phyloP scores from a whole-genome alignment of 495 filamentous ascomycete species.

The Aspergillus sclerotioniger region DNA sequence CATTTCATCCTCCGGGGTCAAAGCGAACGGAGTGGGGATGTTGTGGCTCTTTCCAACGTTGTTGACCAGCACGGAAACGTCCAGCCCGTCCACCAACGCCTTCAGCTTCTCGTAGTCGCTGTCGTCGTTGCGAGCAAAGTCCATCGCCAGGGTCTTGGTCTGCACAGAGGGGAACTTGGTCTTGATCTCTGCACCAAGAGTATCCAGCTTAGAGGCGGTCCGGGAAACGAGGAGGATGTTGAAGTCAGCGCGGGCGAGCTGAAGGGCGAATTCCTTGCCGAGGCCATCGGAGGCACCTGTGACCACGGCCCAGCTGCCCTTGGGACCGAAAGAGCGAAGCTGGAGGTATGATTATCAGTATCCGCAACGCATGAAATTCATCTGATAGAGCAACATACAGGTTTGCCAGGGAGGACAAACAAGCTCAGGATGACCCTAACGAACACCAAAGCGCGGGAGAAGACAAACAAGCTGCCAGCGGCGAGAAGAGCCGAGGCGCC shows the following conservation, averaged over 20 bases:
- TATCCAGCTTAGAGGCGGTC: slow-evolving; percentile 81
- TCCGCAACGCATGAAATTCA: slow-evolving; percentile 1
- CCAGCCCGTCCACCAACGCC: slow-evolving; percentile 63
- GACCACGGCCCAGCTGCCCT: slow-evolving; percentile 90
- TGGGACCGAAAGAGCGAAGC: slow-evolving; percentile 87
- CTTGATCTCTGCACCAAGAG: slow-evolving; percentile 72
- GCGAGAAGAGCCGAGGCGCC: slow-evolving; percentile 39
- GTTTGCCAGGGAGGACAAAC: slow-evolving; percentile 70
- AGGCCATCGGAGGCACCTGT: slow-evolving; percentile 97
- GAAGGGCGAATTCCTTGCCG: slow-evolving; percentile 91
- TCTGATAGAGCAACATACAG: slow-evolving; percentile 45
- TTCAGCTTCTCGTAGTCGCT: slow-evolving; percentile 73
- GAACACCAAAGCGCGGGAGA: slow-evolving; percentile 57
- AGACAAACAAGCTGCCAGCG: slow-evolving; percentile 60
- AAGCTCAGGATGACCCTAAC: slow-evolving; percentile 65
- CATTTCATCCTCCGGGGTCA: slow-evolving; percentile 76
- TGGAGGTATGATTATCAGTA: slow-evolving; percentile 32
- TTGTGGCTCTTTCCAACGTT: slow-evolving; percentile 94
- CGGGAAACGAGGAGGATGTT: slow-evolving; percentile 93
- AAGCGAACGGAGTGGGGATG: slow-evolving; percentile 84
- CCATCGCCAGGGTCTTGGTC: slow-evolving; percentile 80
- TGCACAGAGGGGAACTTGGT: slow-evolving; percentile 60
- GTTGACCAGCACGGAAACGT: slow-evolving; percentile 89
- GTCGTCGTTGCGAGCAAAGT: slow-evolving; percentile 77
- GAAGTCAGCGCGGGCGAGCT: slow-evolving; percentile 88